Conservation (phyloP, 768 basidiomycete genomes). For the Exsudoporus frostii region DNA sequence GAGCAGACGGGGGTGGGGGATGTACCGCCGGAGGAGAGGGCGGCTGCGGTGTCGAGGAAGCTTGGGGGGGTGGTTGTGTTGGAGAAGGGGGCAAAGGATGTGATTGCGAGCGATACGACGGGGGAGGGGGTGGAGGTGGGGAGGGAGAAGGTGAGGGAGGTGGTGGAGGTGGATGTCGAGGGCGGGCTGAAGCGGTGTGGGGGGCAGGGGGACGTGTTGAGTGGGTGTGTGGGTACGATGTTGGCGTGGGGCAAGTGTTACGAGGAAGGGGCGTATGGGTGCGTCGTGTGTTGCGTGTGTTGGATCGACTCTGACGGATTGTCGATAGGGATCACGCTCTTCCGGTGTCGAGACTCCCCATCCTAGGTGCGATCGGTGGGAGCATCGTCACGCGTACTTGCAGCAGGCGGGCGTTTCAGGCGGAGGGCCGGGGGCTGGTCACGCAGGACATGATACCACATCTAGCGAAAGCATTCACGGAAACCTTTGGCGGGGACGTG, state of each 20-base stretch:
- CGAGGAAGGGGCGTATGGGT: slow-evolving; percentile 83
- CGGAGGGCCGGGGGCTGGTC: slow-evolving; percentile 76
- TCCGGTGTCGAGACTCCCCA: slow-evolving; percentile 64
- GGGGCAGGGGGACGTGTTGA: slow-evolving; percentile 93
- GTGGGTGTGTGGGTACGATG: slow-evolving; percentile 83
- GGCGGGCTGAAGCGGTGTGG: slow-evolving; percentile 93
- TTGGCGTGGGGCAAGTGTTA: slow-evolving; percentile 96
- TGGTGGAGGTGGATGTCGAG: slow-evolving; percentile 59
- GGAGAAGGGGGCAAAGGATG: slow-evolving; percentile 81
- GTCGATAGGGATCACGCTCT: slow-evolving; percentile 48
- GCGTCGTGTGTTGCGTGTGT: slow-evolving; percentile 1
- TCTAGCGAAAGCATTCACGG: slow-evolving; percentile 65
- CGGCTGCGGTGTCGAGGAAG: slow-evolving; percentile 63
- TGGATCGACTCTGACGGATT: slow-evolving; percentile 1
- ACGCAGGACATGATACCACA: slow-evolving; percentile 75
- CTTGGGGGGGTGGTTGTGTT: slow-evolving; percentile 89
- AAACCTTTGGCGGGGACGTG: slow-evolving; percentile 59
- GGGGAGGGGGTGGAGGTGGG: slow-evolving; percentile 49
- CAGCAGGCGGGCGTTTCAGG: slow-evolving; percentile 71
- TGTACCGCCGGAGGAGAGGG: slow-evolving; percentile 43
- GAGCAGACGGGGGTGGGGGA: slow-evolving; percentile 65
- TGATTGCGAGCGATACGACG: slow-evolving; percentile 76
- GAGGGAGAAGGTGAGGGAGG: slow-evolving; percentile 53
- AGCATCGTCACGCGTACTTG: slow-evolving; percentile 87
- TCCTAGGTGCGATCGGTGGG: slow-evolving; percentile 82